Evolutionary conservation across 116 monocot genomes (phyloP).

Genomic region (Posidonia oceanica): DNA sequence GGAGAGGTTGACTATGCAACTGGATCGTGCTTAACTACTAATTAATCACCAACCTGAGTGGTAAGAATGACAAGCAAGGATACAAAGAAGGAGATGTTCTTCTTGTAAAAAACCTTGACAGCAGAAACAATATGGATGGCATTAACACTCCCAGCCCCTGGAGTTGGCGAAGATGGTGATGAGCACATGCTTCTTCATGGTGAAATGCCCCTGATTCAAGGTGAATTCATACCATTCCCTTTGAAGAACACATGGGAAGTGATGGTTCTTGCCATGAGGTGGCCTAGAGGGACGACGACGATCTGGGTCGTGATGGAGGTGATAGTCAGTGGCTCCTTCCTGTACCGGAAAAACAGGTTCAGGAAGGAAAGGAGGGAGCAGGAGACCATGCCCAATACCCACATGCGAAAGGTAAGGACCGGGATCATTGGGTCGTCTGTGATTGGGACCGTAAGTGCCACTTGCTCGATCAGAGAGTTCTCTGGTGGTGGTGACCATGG

Average conservation of each 20-base stretch:
- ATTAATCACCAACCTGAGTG: constrained; percentile 24
- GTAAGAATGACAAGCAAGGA: constrained; percentile 43
- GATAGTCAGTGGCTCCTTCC: constrained; percentile 57
- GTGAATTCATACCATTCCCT: constrained; percentile 37
- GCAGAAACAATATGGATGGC: constrained; percentile 57
- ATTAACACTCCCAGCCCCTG: constrained; percentile 54
- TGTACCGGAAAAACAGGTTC: constrained; percentile 81
- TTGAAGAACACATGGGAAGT: constrained; percentile 27
- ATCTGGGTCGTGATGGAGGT: constrained; percentile 65
- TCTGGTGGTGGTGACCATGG: neutral
- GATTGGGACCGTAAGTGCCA: constrained; percentile 47
- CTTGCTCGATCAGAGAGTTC: constrained; percentile 58
- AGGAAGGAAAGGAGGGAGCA: constrained; percentile 63
- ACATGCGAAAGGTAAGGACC: constrained; percentile 66
- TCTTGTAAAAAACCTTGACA: constrained; percentile 41
- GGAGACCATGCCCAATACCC: constrained; percentile 51
- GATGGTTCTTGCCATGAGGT: constrained; percentile 39
- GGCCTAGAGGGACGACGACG: constrained; percentile 56
- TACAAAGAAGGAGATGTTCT: constrained; percentile 42
- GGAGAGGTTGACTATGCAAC: no score
- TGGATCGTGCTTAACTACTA: no score
- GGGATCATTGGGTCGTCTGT: constrained; percentile 38
- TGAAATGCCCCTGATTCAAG: constrained; percentile 67
- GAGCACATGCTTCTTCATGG: constrained; percentile 62
- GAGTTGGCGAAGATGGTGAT: constrained; percentile 78